These are phyloP conservation scores for Solanum hybrid DNA, from an alignment of 305 asterid genomes.

Conservation along the genomic window DNA sequence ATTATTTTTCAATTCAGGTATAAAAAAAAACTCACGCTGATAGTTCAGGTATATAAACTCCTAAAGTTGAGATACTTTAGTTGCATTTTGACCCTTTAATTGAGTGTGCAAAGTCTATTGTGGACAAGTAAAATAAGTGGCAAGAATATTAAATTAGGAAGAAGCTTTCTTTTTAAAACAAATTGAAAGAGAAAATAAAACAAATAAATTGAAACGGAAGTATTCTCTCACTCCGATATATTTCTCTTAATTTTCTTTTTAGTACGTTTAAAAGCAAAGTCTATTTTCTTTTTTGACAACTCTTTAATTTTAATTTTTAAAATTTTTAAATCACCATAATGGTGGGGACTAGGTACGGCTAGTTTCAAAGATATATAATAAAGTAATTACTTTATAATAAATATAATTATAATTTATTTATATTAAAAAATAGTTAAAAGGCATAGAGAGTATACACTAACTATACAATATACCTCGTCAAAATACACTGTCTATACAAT, in stretches of 20 bases:
- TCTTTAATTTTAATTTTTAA: neutral
- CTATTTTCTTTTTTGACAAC: neutral
- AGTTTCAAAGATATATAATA: neutral
- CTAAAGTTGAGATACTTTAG: neutral
- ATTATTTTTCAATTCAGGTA: neutral
- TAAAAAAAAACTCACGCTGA: neutral
- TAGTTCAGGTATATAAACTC: neutral
- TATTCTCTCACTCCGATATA: no score
- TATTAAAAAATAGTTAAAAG: no score
- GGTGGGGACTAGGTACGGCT: neutral
- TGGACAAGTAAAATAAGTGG: neutral
- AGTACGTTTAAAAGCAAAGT: no score
- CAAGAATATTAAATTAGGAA: no score
- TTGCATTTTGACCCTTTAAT: no score
- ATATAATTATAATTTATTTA: no score
- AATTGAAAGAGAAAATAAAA: no score
- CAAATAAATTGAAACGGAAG: no score
- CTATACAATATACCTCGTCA: neutral
- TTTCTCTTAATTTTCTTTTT: neutral
- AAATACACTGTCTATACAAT: accelerated
- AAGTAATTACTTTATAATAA: no score
- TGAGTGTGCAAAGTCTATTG: neutral
- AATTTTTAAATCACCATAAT: neutral
- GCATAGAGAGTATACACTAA: neutral
- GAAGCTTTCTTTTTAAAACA: neutral